Conservation (phyloP, 805 yeast genomes). For the Ogataea sp. region DNA sequence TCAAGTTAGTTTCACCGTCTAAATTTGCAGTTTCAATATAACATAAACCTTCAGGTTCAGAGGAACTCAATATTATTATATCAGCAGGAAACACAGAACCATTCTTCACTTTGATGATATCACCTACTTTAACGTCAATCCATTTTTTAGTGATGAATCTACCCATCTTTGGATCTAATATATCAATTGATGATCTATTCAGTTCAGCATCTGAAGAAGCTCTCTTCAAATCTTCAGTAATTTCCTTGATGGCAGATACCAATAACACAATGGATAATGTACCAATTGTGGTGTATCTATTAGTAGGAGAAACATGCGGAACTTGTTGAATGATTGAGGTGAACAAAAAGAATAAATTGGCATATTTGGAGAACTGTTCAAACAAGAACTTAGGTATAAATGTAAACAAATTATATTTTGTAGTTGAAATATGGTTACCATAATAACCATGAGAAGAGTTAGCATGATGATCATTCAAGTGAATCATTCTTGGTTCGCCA, state of each 20-base stretch:
- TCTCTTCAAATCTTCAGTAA: constrained; percentile 85
- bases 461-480: constrained; percentile 52
- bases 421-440: constrained; percentile 87
- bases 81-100: constrained; percentile 96
- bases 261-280: constrained; percentile 77
- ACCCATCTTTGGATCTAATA: constrained; percentile 51
- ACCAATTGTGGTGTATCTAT: constrained; percentile 90
- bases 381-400: constrained; percentile 90
- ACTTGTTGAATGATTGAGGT: constrained; percentile 95
- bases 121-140: constrained; percentile 89
- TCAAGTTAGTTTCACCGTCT: constrained; percentile 96
- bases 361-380: constrained; percentile 96
- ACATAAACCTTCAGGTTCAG: constrained; percentile 97
- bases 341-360: constrained; percentile 86
- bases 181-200: constrained; percentile 62
- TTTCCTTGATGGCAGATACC: constrained; percentile 90
- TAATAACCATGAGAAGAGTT: constrained; percentile 51
- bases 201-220: constrained; percentile 82
- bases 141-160: constrained; percentile 62
- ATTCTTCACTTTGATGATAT: constrained; percentile 72
- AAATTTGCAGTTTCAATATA: constrained; percentile 95
- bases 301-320: constrained; percentile 93
- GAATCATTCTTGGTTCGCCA: constrained; percentile 47
- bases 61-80: constrained; percentile 71
- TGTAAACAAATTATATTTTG: constrained; percentile 90